Conservation (phyloP, 257 asterid genomes). For the Solanum infundibuliforme region DNA sequence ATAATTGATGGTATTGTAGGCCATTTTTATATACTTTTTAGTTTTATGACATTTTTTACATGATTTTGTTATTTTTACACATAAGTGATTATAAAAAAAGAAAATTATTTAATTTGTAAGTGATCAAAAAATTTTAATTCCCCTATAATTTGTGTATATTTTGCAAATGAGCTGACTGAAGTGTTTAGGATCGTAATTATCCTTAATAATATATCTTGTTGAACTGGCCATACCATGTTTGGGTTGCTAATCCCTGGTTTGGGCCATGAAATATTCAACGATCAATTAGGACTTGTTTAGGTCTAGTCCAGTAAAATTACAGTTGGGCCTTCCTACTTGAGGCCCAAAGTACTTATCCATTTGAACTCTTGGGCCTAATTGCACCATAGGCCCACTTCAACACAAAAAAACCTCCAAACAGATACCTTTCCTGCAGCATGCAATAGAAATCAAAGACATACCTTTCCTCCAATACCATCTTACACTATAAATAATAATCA, state of each 20-base stretch:
- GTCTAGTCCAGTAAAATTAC: neutral
- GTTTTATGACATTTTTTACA: no score
- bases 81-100: no score
- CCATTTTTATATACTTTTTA: no score
- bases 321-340: neutral
- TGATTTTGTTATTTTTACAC: no score
- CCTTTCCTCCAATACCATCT: neutral
- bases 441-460: neutral
- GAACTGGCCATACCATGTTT: neutral
- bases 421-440: neutral
- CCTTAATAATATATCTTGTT: no score
- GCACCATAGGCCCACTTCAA: neutral
- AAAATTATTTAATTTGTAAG: no score
- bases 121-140: accelerated
- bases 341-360: neutral
- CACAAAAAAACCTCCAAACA: neutral
- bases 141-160: no score
- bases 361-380: neutral
- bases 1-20: no score
- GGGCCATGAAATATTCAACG: neutral
- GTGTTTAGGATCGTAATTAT: no score
- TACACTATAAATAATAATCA: neutral
- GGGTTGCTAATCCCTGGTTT: neutral
- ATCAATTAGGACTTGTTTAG: neutral
- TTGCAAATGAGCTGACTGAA: no score